Base-by-base conservation (phyloP, 352 stramenopile species). In the Pythium oligandrum region DNA sequence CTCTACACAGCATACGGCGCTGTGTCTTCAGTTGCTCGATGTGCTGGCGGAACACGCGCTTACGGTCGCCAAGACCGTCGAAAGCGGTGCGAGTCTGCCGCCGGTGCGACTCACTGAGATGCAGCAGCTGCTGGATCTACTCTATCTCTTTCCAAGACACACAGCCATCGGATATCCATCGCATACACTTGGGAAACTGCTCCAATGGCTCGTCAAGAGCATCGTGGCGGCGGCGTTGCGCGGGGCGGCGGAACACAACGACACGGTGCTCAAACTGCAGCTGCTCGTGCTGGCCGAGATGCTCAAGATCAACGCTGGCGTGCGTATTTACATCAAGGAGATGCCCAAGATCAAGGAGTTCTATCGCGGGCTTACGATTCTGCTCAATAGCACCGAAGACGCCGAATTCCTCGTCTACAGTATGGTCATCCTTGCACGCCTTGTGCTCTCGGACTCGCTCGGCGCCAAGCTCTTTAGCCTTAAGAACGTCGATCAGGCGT, bases 361-460 rank as follows among this genome's bases (percentile, higher is more conserved):
- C 32, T 90, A 91, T 50, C 80, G 83, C 12, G 79, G 77, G 40
- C 70, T 93, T 51, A 90, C 77, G n/a, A 78, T 91, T 26, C 36
- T 90, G 59, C 75, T 93, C 42, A 91, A 90, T 44, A 83, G 73
- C 55, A 91, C 83, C 0, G 79, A 91, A 40, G 79, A 91, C 47
- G 53, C 77, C 0, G 78, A 88, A 57, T 64, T 91, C 17, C 59
- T 93, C 4, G 77, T 93, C 59, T 86, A 80, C 38, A 83, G 68
- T 32, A 93, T 91, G 80, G 64, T 77, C 10, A 88, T 91, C 38
- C 64, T 93, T 6, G 80, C 78, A 4, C 68, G 83, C 10, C 65
- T 93, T 9, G 83, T 91, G 55, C 66, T 93, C 3, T 67, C 61
- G 10, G 80, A 93, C 45, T 69, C 80, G 4, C 71, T 93, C n/a